A percentile compares a stretch with the other conserved stretches of the same genome.
These are phyloP conservation scores for Brettanomyces anomalus DNA, from an alignment of 805 yeast genomes.

Conservation along the genomic window DNA sequence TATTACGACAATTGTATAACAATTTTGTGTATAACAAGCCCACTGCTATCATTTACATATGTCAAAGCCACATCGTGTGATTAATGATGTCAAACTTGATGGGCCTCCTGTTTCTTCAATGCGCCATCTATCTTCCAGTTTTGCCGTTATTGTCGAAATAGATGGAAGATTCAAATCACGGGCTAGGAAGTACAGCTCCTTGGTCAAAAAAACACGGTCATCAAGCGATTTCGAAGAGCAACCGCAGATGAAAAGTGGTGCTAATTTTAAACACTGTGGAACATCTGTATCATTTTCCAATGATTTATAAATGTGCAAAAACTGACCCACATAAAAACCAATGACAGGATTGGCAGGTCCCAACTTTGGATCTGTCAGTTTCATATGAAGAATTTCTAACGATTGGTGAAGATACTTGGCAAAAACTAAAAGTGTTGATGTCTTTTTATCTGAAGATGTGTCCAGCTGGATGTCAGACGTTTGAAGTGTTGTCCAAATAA, in stretches of 20 bases:
- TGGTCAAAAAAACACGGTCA: slow-evolving; percentile 20
- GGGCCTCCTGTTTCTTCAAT: slow-evolving; percentile 13
- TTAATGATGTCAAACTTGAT: slow-evolving; percentile 11
- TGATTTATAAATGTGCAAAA: slow-evolving; percentile 11
- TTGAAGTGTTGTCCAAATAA: slow-evolving; percentile 23
- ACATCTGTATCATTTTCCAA: neutral
- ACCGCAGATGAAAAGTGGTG: slow-evolving; percentile 23
- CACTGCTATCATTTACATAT: neutral
- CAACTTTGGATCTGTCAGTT: slow-evolving; percentile 13
- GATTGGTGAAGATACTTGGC: slow-evolving; percentile 20
- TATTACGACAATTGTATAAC: neutral
- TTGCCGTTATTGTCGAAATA: slow-evolving; percentile 10
- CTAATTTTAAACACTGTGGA: slow-evolving; percentile 7
- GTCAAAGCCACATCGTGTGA: slow-evolving; percentile 11
- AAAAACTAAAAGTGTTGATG: slow-evolving; percentile 6
- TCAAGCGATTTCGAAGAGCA: slow-evolving; percentile 16
- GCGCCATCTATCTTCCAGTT: slow-evolving; percentile 23
- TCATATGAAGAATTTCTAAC: slow-evolving; percentile 19
- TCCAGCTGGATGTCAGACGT: slow-evolving; percentile 22
- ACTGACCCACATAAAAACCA: slow-evolving; percentile 19
- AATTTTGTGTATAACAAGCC: neutral
- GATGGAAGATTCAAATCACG: slow-evolving; percentile 7
- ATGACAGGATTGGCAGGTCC: slow-evolving; percentile 15
- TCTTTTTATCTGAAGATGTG: neutral
- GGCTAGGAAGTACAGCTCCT: slow-evolving; percentile 16